Percentiles rank a stretch among this genome's conserved stretches.
Conservation (phyloP, 768 basidiomycete genomes). For the Suillus subalutaceus region DNA sequence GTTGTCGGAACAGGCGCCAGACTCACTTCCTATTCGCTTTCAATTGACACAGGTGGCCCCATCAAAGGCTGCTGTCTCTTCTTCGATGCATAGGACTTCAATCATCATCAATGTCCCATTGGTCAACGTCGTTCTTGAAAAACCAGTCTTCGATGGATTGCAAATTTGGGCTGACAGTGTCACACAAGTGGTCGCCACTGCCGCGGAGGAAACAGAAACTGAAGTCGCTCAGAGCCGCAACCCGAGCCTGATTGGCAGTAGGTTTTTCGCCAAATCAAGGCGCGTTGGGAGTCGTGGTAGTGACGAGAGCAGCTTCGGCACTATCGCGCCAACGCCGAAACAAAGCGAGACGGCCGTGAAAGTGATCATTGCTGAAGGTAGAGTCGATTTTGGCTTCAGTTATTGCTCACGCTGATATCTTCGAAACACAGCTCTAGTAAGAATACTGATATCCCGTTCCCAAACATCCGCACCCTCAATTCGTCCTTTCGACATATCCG, state of each 20-base stretch:
- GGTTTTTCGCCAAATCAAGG: constrained; percentile 60
- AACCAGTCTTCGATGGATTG: constrained; percentile 69
- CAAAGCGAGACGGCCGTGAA: constrained; percentile 53
- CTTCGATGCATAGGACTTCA: constrained; percentile 16
- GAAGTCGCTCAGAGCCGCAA: constrained; percentile 49
- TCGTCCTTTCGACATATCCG: constrained; percentile 59
- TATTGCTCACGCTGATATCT: constrained; percentile 7
- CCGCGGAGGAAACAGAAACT: constrained; percentile 22
- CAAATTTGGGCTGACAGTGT: constrained; percentile 91
- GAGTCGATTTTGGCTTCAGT: background rate
- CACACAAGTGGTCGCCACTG: constrained; percentile 62
- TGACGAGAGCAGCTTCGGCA: constrained; percentile 44
- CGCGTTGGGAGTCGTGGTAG: constrained; percentile 42
- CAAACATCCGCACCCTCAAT: constrained; percentile 25
- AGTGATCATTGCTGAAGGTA: constrained; percentile 49
- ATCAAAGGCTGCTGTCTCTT: constrained; percentile 1
- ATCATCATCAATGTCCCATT: constrained; percentile 56
- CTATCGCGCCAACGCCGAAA: constrained; percentile 27
- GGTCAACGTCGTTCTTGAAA: constrained; percentile 61
- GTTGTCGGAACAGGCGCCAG: constrained; percentile 21
- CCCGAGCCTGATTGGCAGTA: constrained; percentile 76
- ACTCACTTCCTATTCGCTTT: constrained; percentile 25
- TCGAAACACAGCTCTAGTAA: constrained; percentile 37
- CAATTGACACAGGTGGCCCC: constrained; percentile 20
- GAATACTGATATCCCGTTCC: constrained; percentile 53